phyloP scores from a whole-genome alignment of 1,284 basidiomycete genomes.

The Abortiporus biennis region DNA sequence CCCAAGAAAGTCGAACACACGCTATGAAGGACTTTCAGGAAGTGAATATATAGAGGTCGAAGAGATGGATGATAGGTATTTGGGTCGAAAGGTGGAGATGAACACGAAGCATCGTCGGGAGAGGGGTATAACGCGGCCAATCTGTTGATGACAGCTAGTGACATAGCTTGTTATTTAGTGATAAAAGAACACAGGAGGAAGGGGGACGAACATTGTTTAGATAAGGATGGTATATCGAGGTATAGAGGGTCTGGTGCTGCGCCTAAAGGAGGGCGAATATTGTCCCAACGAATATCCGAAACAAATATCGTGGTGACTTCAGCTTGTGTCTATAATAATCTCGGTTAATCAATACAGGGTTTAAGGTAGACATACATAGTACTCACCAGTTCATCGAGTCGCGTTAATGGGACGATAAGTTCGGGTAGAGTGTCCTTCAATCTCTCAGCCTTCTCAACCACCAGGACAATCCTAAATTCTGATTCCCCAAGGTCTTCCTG shows the following conservation, averaged over 20 bases:
- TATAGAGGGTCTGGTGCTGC: slow-evolving; percentile 74
- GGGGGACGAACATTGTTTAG: slow-evolving; percentile 51
- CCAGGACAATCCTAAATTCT: slow-evolving; percentile 44
- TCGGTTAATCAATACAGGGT: not conserved
- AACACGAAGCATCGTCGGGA: slow-evolving; percentile 9
- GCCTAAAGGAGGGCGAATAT: slow-evolving; percentile 63
- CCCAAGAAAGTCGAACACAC: slow-evolving; percentile 62
- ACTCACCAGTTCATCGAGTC: slow-evolving; percentile 72
- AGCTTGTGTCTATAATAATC: slow-evolving; percentile 29
- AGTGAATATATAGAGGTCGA: slow-evolving; percentile 59
- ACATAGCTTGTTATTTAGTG: not conserved
- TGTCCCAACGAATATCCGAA: slow-evolving; percentile 69
- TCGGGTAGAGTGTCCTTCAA: slow-evolving; percentile 58
- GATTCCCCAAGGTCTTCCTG: slow-evolving; percentile 17
- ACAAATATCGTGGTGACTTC: slow-evolving; percentile 57
- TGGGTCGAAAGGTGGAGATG: slow-evolving; percentile 15
- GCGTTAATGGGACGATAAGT: slow-evolving; percentile 63
- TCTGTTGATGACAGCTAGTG: slow-evolving; percentile 31
- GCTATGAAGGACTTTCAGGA: slow-evolving; percentile 57
- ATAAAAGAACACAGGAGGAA: not conserved
- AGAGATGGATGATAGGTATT: slow-evolving; percentile 48
- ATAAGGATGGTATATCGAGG: slow-evolving; percentile 51
- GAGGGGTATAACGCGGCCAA: slow-evolving; percentile 31
- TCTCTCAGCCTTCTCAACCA: slow-evolving; percentile 67
- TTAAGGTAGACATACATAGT: not conserved